Conservation (phyloP, 371 early-diverging fungal species). For the Mucor ambiguus region DNA sequence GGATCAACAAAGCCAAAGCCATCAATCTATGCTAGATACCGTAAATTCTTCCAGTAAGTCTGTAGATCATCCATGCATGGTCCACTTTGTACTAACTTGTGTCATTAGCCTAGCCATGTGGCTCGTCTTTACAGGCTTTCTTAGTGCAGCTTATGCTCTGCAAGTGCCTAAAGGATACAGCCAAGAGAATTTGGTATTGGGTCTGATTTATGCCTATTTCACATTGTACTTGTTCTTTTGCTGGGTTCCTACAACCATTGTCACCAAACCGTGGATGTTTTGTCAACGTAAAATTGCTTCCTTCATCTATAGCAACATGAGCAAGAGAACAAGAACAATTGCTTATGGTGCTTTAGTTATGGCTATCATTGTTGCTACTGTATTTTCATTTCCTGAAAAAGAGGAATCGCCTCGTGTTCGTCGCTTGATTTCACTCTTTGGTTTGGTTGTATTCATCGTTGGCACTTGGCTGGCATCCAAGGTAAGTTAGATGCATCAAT, state of each 20-base stretch:
- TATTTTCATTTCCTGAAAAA: slow-evolving; percentile 54
- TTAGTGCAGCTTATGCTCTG: slow-evolving; percentile 27
- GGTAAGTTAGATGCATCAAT: slow-evolving; percentile 23
- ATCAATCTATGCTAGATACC: not conserved
- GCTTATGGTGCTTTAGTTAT: slow-evolving; percentile 23
- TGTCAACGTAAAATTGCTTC: not conserved
- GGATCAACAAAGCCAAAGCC: not conserved
- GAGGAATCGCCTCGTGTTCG: slow-evolving; percentile 56
- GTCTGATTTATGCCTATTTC: slow-evolving; percentile 32
- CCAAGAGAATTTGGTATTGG: slow-evolving; percentile 31
- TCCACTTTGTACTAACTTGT: not conserved
- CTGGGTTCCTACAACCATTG: slow-evolving; percentile 29
- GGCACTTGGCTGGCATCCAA: slow-evolving; percentile 56
- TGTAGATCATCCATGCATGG: not conserved
- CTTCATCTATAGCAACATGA: not conserved
- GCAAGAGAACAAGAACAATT: not conserved
- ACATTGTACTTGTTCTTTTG: slow-evolving; percentile 38
- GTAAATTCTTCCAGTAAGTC: not conserved
- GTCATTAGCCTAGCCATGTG: slow-evolving; percentile 12
- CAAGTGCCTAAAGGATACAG: slow-evolving; percentile 38
- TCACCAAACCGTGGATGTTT: slow-evolving; percentile 20
- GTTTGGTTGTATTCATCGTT: slow-evolving; percentile 60
- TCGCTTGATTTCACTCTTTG: slow-evolving; percentile 73
- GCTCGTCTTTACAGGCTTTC: slow-evolving; percentile 29
- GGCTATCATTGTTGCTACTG: slow-evolving; percentile 52